phyloP scores from a whole-genome alignment of 345 rosid species.

The Eucalyptus rudis region DNA sequence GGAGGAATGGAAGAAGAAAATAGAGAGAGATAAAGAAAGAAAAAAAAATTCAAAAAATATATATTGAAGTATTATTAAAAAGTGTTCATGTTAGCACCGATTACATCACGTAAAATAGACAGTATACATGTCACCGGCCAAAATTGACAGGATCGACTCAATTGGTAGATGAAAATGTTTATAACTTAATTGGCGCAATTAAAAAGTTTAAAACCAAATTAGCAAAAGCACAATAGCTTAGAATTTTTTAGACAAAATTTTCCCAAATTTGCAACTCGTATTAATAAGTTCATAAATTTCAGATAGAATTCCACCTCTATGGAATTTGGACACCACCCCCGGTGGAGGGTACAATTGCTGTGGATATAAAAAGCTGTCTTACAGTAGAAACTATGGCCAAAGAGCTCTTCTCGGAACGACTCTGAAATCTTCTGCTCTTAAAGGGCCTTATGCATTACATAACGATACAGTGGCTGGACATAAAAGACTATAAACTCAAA shows the following conservation, averaged over 20 bases:
- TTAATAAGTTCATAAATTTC: too few species aligned
- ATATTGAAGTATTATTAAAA: too few species aligned
- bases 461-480: background rate
- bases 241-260: background rate
- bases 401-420: background rate
- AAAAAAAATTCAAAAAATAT: too few species aligned
- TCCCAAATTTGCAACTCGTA: too few species aligned
- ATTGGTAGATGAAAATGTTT: too few species aligned
- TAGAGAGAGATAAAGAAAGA: too few species aligned
- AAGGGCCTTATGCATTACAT: background rate
- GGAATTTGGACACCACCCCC: background rate
- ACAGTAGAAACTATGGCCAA: background rate
- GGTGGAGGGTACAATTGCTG: background rate
- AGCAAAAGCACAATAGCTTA: background rate
- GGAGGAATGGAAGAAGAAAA: background rate
- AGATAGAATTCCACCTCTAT: too few species aligned
- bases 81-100: too few species aligned
- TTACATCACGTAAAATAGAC: accelerated
- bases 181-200: too few species aligned
- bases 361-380: background rate
- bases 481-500: background rate
- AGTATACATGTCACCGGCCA: accelerated
- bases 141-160: too few species aligned
- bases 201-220: too few species aligned
- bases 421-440: background rate